Evolutionary conservation across 2,329 filamentous ascomycete species (phyloP).

Genomic region (Xylariaceae sp.): DNA sequence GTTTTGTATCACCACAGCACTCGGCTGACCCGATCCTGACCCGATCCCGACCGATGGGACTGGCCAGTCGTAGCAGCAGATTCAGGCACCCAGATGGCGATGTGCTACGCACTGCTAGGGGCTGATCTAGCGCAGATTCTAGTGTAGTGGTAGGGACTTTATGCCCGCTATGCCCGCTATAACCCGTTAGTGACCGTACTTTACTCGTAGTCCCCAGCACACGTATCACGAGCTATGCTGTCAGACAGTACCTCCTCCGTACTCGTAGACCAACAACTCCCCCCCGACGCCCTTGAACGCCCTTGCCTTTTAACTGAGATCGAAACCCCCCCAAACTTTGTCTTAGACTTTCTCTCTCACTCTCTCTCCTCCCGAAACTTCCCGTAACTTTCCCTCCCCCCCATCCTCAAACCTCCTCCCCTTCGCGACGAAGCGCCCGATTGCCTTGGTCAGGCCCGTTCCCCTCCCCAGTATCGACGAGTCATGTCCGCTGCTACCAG

Average conservation of each 20-base stretch:
- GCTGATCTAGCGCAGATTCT: not conserved
- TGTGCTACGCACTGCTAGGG: not conserved
- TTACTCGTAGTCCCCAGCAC: not conserved
- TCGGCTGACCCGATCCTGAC: not conserved
- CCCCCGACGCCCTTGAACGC: not conserved
- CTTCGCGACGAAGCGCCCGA: constrained; percentile 76
- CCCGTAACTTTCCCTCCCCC: not conserved
- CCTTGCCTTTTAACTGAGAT: not conserved
- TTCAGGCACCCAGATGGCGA: not conserved
- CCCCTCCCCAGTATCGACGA: constrained; percentile 46
- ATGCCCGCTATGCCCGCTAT: not conserved
- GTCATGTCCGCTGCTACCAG: constrained; percentile 58
- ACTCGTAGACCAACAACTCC: not conserved
- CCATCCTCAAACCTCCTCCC: constrained; percentile 10
- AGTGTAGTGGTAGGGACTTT: not conserved
- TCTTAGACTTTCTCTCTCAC: not conserved
- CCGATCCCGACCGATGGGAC: not conserved
- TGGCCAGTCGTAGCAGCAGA: not conserved
- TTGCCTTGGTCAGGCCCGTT: constrained; percentile 94
- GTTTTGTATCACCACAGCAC: not conserved
- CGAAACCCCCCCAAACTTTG: not conserved
- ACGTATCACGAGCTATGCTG: not conserved
- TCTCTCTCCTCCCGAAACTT: not conserved
- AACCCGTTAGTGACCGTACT: not conserved
- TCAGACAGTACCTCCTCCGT: not conserved